phyloP scores from a whole-genome alignment of 495 filamentous ascomycete genomes.

The Lepraria neglecta region DNA sequence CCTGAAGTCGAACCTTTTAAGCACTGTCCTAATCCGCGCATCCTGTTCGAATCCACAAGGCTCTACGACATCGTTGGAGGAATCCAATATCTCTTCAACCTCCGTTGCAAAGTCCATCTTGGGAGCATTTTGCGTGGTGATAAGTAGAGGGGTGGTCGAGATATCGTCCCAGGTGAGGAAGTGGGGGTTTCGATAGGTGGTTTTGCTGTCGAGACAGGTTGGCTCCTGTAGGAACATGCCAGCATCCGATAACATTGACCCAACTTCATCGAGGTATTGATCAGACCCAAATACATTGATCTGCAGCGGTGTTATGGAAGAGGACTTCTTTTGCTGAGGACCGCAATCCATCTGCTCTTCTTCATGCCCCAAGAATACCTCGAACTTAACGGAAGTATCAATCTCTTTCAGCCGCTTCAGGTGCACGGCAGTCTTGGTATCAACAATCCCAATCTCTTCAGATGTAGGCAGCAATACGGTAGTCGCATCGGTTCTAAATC shows the following conservation, averaged over 20 bases:
- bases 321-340: neutral
- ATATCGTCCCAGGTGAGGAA: slow-evolving; percentile 20
- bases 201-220: slow-evolving; percentile 13
- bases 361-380: slow-evolving; percentile 4
- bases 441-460: slow-evolving; percentile 18
- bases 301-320: slow-evolving; percentile 27
- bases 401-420: slow-evolving; percentile 4
- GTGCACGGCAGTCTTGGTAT: neutral
- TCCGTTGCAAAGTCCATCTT: neutral
- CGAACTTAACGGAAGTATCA: neutral
- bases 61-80: slow-evolving; percentile 12
- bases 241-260: slow-evolving; percentile 27
- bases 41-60: slow-evolving; percentile 10
- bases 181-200: slow-evolving; percentile 36
- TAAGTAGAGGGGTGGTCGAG: slow-evolving; percentile 4
- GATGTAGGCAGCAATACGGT: slow-evolving; percentile 9
- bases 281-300: slow-evolving; percentile 36
- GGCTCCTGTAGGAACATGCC: slow-evolving; percentile 37
- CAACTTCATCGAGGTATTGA: slow-evolving; percentile 23
- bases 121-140: neutral
- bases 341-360: neutral
- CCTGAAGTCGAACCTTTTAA: slow-evolving; percentile 2
- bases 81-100: slow-evolving; percentile 16
- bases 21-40: slow-evolving; percentile 5
- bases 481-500: slow-evolving; percentile 13